Conservation (phyloP, 2,329 filamentous ascomycete species). For the Sphaerulina populicola region DNA sequence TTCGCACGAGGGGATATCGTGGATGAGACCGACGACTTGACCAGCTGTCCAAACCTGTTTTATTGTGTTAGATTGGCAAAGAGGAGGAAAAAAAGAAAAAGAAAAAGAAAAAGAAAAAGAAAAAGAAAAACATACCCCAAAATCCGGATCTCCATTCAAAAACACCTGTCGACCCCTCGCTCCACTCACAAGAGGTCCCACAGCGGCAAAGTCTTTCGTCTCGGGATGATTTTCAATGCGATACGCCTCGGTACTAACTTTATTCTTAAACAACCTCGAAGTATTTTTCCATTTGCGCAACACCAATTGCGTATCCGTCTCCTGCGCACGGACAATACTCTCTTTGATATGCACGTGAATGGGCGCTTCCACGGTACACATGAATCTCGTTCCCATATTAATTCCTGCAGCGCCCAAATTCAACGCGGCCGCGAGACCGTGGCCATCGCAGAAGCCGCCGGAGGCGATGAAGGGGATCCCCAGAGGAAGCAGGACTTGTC, state of each 20-base stretch:
- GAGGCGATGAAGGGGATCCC: constrained; percentile 94
- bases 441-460: constrained; percentile 89
- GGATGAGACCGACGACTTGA: constrained; percentile 66
- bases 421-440: constrained; percentile 84
- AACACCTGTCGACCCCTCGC: constrained; percentile 89
- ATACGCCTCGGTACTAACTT: constrained; percentile 70
- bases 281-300: constrained; percentile 91
- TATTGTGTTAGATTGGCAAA: no score
- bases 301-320: constrained; percentile 85
- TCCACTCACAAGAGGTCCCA: constrained; percentile 79
- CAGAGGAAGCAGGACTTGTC: constrained; percentile 71
- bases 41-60: constrained; percentile 90
- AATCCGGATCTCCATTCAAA: constrained; percentile 80
- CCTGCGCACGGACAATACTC: constrained; percentile 75
- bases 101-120: no score
- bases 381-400: constrained; percentile 98
- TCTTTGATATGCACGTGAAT: constrained; percentile 92
- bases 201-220: constrained; percentile 80
- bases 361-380: constrained; percentile 89
- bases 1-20: constrained; percentile 45
- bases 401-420: constrained; percentile 84
- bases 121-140: constrained; percentile 51
- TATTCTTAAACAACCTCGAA: constrained; percentile 78
- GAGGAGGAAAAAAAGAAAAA: no score
- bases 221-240: constrained; percentile 75